Base-by-base conservation (phyloP, 495 filamentous ascomycete species). In the Talaromyces borbonicus region DNA sequence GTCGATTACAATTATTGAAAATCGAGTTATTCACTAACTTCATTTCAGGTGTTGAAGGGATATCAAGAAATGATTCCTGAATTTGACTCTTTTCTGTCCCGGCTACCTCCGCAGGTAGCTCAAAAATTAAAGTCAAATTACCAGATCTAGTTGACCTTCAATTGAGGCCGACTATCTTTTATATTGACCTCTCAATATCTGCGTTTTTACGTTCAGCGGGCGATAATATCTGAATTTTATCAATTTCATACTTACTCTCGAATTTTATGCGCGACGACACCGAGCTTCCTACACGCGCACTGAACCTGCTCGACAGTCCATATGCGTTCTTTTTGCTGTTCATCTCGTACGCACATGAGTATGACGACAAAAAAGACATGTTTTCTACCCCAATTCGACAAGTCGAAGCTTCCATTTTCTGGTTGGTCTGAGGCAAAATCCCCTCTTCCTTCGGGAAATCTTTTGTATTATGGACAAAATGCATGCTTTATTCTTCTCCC, bases 41-140 rank as follows among this genome's bases (percentile, higher is more conserved):
- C 29, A 24, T 8, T 44, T 11, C 52, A 93, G 90, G 80, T 86
- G 35, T 64, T 96, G 46, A 73, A 79, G 59, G 79, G 85, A 43
- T 96, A 96, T 66, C 84, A 84, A 61, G 74, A 75, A 48, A 72
- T 95, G 56, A 95, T 95, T 52, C 84, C 85, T 49, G 74, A 88
- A 60, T 94, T 95, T 60, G 74, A 80, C 61, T 74, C 79, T 20
- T 94, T 93, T 66, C 66, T 95, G 53, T 63, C 63, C 19, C 81
- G 83, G 56, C 67, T 95, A 35, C 68, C 81, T 22, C 65, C 72
- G 25, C 64, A 68, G 15, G 81, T 87, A 51, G 71, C 78, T 49
- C 76, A 80, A 55, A 73, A 70, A 49, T 60, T 72, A 32, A 65
- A 66, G 53, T 58, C 59, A 49, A 61, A 59, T 53, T 72, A 71